These are phyloP conservation scores for Trametes maxima DNA, from an alignment of 768 basidiomycete genomes.

Conservation along the genomic window DNA sequence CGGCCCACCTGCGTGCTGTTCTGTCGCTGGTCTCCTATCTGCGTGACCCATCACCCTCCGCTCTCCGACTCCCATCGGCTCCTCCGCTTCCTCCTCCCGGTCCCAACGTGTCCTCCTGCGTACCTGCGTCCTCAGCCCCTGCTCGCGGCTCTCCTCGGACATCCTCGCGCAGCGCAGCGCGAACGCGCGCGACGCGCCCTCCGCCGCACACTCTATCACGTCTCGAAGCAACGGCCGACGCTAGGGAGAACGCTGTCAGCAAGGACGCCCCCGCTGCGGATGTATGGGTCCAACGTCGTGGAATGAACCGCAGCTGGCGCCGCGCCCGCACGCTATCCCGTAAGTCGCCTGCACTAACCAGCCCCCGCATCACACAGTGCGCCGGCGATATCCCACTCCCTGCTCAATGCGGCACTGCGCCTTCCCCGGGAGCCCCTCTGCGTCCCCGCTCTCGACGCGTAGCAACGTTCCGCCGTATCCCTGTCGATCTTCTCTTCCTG, in stretches of 20 bases:
- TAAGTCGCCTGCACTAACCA: background rate
- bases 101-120: background rate
- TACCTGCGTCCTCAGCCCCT: background rate
- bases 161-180: background rate
- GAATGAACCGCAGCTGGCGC: background rate
- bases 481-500: too few relatives aligned
- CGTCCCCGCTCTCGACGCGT: too few relatives aligned
- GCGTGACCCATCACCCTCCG: background rate
- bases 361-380: background rate
- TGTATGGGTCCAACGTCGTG: background rate
- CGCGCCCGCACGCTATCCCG: conserved; percentile 2
- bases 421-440: too few relatives aligned
- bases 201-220: conserved; percentile 3
- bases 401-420: background rate
- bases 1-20: background rate
- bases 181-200: background rate
- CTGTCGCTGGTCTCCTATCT: conserved; percentile 3
- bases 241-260: background rate
- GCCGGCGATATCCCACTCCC: background rate
- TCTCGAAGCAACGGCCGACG: conserved; percentile 11
- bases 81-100: background rate
- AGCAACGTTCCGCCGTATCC: too few relatives aligned
- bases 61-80: conserved; percentile 12
- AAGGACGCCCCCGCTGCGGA: background rate
- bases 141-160: background rate